These are phyloP conservation scores for Linnemannia exigua DNA, from an alignment of 192 early-diverging fungal genomes.

Conservation along the genomic window DNA sequence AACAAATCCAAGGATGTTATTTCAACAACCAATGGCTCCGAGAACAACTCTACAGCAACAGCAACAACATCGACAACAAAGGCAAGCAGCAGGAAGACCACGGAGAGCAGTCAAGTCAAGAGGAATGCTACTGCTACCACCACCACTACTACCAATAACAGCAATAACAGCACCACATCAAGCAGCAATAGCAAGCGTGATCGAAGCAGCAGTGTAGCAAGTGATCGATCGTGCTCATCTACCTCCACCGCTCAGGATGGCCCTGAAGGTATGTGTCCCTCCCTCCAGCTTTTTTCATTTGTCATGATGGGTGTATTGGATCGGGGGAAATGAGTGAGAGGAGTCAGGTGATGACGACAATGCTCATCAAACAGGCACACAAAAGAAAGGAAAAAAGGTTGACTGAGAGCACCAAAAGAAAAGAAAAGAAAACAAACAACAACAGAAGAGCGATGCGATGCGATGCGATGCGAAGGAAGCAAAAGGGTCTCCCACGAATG, in stretches of 20 bases:
- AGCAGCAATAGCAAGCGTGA: constrained; percentile 23
- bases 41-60: background rate
- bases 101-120: background rate
- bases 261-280: constrained; percentile 29
- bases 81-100: background rate
- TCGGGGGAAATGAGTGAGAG: too few species aligned
- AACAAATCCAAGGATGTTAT: constrained; percentile 21
- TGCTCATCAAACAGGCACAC: constrained; percentile 2
- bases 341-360: constrained; percentile 9
- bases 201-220: constrained; percentile 37
- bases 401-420: background rate
- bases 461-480: background rate
- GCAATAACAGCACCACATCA: background rate
- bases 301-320: background rate
- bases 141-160: background rate
- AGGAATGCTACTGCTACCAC: too few species aligned
- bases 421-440: background rate
- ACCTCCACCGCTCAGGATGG: constrained; percentile 4
- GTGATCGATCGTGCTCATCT: constrained; percentile 25
- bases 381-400: background rate
- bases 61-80: background rate
- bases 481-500: background rate
- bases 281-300: background rate
- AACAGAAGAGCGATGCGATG: background rate
- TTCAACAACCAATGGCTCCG: background rate